Evolutionary conservation across 306 rosid species (phyloP), one percentile per base, ranked within the genome.

Genomic region (Cyclanthera cordifolia): DNA sequence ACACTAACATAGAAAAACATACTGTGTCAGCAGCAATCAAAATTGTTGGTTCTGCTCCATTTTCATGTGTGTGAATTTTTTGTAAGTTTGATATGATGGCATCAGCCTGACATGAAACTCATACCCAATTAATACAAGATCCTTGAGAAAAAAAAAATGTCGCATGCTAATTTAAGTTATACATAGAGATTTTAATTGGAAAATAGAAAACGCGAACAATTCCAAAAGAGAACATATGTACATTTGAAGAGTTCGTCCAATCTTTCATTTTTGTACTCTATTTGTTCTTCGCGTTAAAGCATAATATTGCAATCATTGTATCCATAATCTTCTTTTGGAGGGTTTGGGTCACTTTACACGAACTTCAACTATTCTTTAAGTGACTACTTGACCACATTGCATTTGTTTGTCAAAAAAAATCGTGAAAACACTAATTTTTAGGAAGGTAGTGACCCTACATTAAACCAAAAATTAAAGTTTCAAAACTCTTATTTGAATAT

Each of bases 11-110:
- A 79, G 72, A 53, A 73, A 74, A 68, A 72, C 95, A 82, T 89
- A 87, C 98, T 79, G 96, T 87, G 73, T 87, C 96, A 0, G 98
- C 96, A 2, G 89, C 90, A 85, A 89, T 84, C 78, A 93, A 80
- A 78, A 93, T 73, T n/a, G 88, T 83, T 1, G 95, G 78, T 49
- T 84, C 82, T 54, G 83, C 87, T 72, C 77, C 82, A 77, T 57
- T 76, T 80, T 82, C 86, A 75, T 73, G 83, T 69, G 70, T 67
- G 76, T 51, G 37, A 41, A 64, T 53, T 54, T 82, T 78, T 77
- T 75, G 89, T 57, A 89, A 72, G 79, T 93, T 86, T 25, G 91
- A 82, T 68, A 86, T 45, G 71, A 93, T 83, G 67, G 94, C 96
- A 78, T 87, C 86, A 69, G 98, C 98, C 98, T 93, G 95, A 80